Conservation (phyloP, 495 filamentous ascomycete species). For the Neurospora hispaniola region DNA sequence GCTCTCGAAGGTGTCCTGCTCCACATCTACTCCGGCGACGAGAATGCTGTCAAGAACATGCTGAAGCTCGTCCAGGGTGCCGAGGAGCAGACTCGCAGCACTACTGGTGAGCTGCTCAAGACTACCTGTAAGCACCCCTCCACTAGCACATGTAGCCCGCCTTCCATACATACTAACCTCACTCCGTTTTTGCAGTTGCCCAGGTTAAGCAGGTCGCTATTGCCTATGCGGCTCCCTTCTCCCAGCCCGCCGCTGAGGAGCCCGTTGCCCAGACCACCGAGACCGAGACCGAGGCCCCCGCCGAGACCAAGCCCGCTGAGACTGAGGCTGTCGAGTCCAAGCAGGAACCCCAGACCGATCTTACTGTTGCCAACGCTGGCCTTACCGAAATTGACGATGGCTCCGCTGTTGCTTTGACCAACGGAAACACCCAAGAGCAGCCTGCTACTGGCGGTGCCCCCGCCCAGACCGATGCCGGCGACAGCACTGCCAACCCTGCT, state of each 20-base stretch:
- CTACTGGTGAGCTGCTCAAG: conserved; percentile 51
- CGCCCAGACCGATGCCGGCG: conserved; percentile 46
- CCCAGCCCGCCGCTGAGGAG: conserved; percentile 23
- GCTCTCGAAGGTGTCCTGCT: conserved; percentile 87
- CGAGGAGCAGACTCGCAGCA: conserved; percentile 57
- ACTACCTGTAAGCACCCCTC: conserved; percentile 58
- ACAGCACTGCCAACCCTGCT: conserved; percentile 54
- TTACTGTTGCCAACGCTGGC: conserved; percentile 64
- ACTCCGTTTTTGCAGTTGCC: conserved; percentile 41
- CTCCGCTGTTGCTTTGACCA: conserved; percentile 33
- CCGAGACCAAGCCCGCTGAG: conserved; percentile 24
- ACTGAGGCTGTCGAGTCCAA: conserved; percentile 29
- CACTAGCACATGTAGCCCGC: not conserved
- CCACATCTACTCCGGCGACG: conserved; percentile 78
- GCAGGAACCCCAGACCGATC: conserved; percentile 51
- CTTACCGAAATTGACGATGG: conserved; percentile 53
- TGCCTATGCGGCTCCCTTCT: conserved; percentile 31
- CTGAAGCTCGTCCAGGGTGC: conserved; percentile 74
- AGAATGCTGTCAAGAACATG: conserved; percentile 70
- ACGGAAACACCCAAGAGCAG: conserved; percentile 39
- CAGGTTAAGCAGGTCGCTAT: conserved; percentile 55
- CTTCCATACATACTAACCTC: conserved; percentile 19
- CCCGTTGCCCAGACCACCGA: conserved; percentile 19
- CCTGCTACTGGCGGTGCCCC: conserved; percentile 26
- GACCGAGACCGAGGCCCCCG: conserved; percentile 33